phyloP scores from a whole-genome alignment of 345 rosid species.

The Eucalyptus caleyi region DNA sequence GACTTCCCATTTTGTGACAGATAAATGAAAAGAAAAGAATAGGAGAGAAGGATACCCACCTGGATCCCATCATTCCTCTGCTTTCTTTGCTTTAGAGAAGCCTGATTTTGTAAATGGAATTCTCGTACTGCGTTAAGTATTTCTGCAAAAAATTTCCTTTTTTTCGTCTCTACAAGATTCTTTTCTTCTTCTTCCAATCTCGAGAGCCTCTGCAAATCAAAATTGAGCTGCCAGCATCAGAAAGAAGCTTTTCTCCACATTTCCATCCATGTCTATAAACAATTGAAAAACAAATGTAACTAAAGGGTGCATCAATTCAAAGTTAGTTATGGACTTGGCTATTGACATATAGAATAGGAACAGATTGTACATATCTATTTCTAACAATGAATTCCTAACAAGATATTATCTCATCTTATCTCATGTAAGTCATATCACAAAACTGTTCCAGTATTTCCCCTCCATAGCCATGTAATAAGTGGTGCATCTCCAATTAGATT shows the following conservation, averaged over 20 bases:
- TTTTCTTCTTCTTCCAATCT: constrained; percentile 85
- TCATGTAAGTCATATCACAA: background rate
- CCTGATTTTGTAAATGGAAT: constrained; percentile 72
- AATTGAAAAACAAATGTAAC: background rate
- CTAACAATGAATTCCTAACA: background rate
- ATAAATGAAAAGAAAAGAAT: background rate
- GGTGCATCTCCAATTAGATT: background rate
- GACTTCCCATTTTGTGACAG: background rate
- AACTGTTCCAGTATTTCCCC: background rate
- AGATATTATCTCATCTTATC: background rate
- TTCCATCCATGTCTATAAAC: background rate
- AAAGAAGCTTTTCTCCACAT: background rate
- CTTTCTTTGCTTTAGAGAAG: constrained; percentile 79
- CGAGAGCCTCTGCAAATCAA: constrained; percentile 59
- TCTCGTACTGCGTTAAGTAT: constrained; percentile 87
- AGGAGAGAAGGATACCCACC: constrained; percentile 24
- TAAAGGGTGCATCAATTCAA: background rate
- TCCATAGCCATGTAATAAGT: background rate
- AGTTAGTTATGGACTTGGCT: background rate
- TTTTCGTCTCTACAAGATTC: constrained; percentile 64
- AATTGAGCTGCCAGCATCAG: background rate
- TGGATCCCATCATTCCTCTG: constrained; percentile 92
- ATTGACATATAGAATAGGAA: background rate
- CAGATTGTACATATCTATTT: background rate
- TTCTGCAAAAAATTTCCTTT: constrained; percentile 82